Evolutionary conservation across 169 alveolate species (phyloP).

Genomic region (Amoebophrya sp.): DNA sequence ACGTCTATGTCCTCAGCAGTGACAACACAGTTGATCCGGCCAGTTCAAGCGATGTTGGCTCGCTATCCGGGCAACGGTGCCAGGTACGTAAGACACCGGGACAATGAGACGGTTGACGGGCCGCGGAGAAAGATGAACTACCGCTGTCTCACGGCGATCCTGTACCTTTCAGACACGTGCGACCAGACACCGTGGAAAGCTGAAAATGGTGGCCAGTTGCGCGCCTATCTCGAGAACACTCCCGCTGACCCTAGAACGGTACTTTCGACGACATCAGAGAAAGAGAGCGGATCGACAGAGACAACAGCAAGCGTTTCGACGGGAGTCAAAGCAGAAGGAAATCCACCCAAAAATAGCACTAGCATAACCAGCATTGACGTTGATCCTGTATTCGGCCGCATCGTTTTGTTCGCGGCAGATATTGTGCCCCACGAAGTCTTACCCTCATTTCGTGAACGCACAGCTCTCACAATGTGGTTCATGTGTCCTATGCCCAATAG

Average conservation of each 20-base stretch:
- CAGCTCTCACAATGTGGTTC: not conserved
- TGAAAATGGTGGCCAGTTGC: not conserved
- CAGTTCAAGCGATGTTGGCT: not conserved
- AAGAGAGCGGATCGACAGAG: no score
- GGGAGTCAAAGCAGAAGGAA: no score
- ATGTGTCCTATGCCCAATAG: no score
- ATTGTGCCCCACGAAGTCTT: not conserved
- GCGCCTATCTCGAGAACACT: not conserved
- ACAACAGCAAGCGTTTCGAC: no score
- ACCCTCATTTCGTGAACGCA: not conserved
- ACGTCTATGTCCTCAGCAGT: no score
- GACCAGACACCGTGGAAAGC: not conserved
- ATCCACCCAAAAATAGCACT: no score
- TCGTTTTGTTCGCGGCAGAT: not conserved
- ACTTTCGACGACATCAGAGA: no score
- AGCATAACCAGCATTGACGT: not conserved
- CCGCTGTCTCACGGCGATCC: not conserved
- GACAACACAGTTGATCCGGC: constrained; percentile 2
- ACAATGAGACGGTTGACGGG: not conserved
- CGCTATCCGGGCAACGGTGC: not conserved
- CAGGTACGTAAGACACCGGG: not conserved
- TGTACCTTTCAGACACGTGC: not conserved
- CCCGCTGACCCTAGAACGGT: no score
- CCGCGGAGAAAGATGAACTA: not conserved
- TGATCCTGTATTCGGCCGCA: not conserved